phyloP scores from a whole-genome alignment of 2,329 filamentous ascomycete species.

The Hypoxylon rubiginosum region DNA sequence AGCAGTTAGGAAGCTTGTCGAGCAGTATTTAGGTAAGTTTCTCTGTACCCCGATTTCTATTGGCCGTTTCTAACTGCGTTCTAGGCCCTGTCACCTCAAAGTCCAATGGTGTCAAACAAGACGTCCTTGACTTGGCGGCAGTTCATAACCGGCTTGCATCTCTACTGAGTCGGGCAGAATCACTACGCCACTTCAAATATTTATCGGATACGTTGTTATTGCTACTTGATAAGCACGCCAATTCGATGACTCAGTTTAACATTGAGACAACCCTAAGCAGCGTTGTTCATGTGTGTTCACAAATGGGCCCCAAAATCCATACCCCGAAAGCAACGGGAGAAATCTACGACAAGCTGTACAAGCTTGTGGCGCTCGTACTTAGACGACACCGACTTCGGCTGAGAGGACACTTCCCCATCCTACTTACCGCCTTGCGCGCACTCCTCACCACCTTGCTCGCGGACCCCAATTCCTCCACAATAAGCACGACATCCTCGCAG shows the following conservation, averaged over 20 bases:
- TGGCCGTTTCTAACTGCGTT: constrained; percentile 33
- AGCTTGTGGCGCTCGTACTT: constrained; percentile 68
- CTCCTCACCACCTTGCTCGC: constrained; percentile 68
- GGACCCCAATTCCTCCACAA: constrained; percentile 50
- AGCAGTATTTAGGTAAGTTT: constrained; percentile 43
- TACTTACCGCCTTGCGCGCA: constrained; percentile 66
- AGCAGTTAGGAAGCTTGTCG: constrained; percentile 46
- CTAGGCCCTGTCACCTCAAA: constrained; percentile 27
- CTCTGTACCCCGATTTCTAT: neutral
- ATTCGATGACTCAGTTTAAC: constrained; percentile 70
- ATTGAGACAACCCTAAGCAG: constrained; percentile 66
- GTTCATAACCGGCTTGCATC: constrained; percentile 45
- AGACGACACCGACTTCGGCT: constrained; percentile 72
- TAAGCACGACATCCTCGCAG: constrained; percentile 36
- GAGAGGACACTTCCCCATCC: constrained; percentile 72
- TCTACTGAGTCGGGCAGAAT: constrained; percentile 41
- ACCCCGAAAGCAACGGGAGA: constrained; percentile 51
- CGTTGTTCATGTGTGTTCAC: constrained; percentile 55
- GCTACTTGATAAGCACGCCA: constrained; percentile 65
- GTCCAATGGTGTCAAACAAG: constrained; percentile 22
- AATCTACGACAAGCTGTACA: constrained; percentile 63
- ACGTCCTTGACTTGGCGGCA: constrained; percentile 44
- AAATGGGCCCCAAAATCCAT: constrained; percentile 41
- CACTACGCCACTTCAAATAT: constrained; percentile 48
- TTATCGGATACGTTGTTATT: constrained; percentile 49